Conservation (phyloP, 2,329 filamentous ascomycete genomes). For the Ophiocordyceps unilateralis region DNA sequence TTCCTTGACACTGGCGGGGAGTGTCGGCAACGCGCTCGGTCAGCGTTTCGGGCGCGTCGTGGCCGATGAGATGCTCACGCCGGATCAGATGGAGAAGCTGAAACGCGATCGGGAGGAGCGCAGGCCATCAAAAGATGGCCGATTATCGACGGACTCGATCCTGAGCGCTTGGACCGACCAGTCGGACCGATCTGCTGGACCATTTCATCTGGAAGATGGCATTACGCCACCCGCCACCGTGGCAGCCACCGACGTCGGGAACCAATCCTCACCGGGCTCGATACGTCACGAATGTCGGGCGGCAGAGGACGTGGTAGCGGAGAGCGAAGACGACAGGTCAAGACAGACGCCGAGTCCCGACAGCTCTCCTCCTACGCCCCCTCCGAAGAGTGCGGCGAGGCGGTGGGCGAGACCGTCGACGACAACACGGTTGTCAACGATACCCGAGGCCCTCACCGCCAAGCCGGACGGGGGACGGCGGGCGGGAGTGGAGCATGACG, state of each 20-base stretch:
- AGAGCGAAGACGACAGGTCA: background rate
- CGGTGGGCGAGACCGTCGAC: background rate
- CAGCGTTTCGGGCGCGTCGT: slow-evolving; percentile 37
- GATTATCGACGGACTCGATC: slow-evolving; percentile 9
- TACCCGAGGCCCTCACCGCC: slow-evolving; percentile 8
- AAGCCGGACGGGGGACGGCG: background rate
- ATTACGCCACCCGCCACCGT: slow-evolving; percentile 16
- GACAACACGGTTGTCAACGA: slow-evolving; percentile 7
- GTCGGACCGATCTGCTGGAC: slow-evolving; percentile 24
- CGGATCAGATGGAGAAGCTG: slow-evolving; percentile 30
- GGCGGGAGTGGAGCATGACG: background rate
- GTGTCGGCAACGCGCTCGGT: slow-evolving; percentile 38
- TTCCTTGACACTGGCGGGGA: slow-evolving; percentile 37
- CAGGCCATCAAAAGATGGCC: slow-evolving; percentile 4
- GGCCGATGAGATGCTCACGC: slow-evolving; percentile 41
- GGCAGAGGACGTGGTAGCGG: background rate
- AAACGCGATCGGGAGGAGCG: slow-evolving; percentile 17
- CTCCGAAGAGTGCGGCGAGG: slow-evolving; percentile 9
- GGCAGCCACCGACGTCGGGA: background rate
- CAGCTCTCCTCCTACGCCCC: slow-evolving; percentile 1
- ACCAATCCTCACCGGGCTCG: no score
- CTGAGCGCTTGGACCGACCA: slow-evolving; percentile 8
- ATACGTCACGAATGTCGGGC: background rate
- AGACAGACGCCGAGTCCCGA: background rate
- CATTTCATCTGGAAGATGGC: slow-evolving; percentile 31